A percentile compares a stretch with the other conserved stretches of the same genome.
These are phyloP conservation scores for Trypanosomatidae sp. DNA, from an alignment of 208 protist genomes.

Conservation along the genomic window DNA sequence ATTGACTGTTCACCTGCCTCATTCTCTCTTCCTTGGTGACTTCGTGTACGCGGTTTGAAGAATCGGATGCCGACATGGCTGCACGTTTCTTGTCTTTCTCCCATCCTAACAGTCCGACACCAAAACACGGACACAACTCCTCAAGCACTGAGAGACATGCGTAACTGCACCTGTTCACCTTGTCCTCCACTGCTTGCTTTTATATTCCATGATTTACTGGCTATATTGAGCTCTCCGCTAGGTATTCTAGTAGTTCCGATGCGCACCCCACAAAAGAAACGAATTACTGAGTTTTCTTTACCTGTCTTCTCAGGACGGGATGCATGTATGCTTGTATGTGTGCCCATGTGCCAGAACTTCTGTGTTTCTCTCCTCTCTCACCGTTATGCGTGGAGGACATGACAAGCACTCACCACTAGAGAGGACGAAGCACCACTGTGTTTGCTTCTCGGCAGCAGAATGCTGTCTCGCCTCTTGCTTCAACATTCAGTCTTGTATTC, in stretches of 20 bases:
- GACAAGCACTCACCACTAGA: neutral
- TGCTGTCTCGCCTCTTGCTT: neutral
- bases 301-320: neutral
- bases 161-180: neutral
- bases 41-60: neutral
- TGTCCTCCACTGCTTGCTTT: neutral
- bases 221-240: no score
- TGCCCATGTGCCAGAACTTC: neutral
- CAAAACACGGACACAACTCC: neutral
- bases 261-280: neutral
- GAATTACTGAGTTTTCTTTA: neutral
- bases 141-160: neutral
- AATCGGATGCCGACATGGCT: neutral
- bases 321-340: constrained; percentile 5
- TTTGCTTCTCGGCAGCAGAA: no score
- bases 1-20: neutral
- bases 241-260: neutral
- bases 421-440: neutral
- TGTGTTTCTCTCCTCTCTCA: neutral
- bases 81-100: neutral
- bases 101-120: neutral
- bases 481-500: neutral
- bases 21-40: no score
- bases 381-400: neutral
- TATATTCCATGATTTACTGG: neutral